These are phyloP conservation scores for Penicillium macrosclerotiorum DNA, from an alignment of 495 filamentous ascomycete species.

Conservation along the genomic window DNA sequence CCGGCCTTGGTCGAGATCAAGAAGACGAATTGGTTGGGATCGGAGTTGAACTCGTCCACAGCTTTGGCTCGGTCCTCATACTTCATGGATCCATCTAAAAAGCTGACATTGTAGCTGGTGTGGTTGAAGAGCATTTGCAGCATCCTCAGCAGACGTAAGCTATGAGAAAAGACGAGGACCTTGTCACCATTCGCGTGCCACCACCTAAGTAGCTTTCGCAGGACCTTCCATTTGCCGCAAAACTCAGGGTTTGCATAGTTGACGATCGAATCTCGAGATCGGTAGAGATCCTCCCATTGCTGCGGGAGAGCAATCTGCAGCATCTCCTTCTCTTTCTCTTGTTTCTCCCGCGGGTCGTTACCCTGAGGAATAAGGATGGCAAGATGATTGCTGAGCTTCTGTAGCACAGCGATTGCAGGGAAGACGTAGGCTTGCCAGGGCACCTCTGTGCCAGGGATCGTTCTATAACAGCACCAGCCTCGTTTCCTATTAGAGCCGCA, in stretches of 20 bases:
- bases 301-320: conserved; percentile 74
- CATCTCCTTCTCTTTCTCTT: conserved; percentile 73
- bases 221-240: conserved; percentile 95
- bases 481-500: conserved; percentile 68
- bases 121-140: conserved; percentile 82
- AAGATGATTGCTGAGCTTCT: conserved; percentile 90
- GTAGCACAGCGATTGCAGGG: conserved; percentile 75
- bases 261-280: conserved; percentile 71
- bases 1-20: conserved; percentile 93
- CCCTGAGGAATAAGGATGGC: conserved; percentile 80
- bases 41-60: conserved; percentile 90
- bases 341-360: conserved; percentile 69
- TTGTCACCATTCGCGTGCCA: conserved; percentile 92
- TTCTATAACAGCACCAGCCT: conserved; percentile 78
- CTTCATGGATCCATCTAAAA: conserved; percentile 83
- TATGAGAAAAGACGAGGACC: conserved; percentile 90
- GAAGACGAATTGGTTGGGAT: conserved; percentile 88
- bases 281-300: conserved; percentile 73
- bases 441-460: conserved; percentile 50
- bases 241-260: conserved; percentile 88
- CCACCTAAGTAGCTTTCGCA: conserved; percentile 81
- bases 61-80: conserved; percentile 75
- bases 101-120: conserved; percentile 89
- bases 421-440: conserved; percentile 82
- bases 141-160: conserved; percentile 81